These are phyloP conservation scores for Ceratocystis lukuohia DNA, from an alignment of 2,329 filamentous ascomycete genomes.

Conservation along the genomic window DNA sequence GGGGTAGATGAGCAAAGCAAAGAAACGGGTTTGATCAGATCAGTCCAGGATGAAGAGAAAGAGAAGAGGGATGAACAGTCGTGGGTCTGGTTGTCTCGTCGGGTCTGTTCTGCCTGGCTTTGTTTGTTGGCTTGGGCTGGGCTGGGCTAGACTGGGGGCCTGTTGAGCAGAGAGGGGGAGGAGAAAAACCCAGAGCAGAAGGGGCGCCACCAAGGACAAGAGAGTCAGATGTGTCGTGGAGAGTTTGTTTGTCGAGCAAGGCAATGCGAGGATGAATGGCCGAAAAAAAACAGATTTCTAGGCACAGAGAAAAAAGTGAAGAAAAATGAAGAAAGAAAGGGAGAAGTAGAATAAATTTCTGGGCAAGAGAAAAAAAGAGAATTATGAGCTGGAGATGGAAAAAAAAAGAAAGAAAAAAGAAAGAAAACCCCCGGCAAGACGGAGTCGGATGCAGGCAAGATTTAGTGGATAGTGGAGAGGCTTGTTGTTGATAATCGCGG, in stretches of 20 bases:
- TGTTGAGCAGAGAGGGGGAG: neutral
- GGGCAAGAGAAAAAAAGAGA: neutral
- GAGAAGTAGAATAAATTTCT: neutral
- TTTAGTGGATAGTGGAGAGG: neutral
- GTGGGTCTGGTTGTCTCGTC: constrained; percentile 10
- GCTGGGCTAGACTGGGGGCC: neutral
- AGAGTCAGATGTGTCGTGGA: neutral
- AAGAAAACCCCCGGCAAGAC: neutral
- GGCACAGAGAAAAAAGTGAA: too few species aligned
- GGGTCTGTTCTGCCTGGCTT: neutral
- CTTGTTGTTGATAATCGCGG: constrained; percentile 13
- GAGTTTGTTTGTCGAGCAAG: neutral
- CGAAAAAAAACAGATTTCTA: too few species aligned
- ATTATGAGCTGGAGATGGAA: neutral
- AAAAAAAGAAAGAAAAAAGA: neutral
- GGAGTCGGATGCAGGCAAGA: constrained; percentile 5
- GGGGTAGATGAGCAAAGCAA: too few species aligned
- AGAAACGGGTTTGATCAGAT: constrained; percentile 8
- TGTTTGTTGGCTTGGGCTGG: neutral
- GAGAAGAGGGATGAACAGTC: constrained; percentile 5
- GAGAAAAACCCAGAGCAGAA: neutral
- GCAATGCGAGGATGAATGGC: neutral
- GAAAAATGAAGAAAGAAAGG: neutral
- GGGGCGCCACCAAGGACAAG: constrained; percentile 1
- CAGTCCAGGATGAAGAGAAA: constrained; percentile 8